Base-by-base conservation (phyloP, 1,139 yeast genomes). In the Hyphopichia wangnamkhiaoensis region DNA sequence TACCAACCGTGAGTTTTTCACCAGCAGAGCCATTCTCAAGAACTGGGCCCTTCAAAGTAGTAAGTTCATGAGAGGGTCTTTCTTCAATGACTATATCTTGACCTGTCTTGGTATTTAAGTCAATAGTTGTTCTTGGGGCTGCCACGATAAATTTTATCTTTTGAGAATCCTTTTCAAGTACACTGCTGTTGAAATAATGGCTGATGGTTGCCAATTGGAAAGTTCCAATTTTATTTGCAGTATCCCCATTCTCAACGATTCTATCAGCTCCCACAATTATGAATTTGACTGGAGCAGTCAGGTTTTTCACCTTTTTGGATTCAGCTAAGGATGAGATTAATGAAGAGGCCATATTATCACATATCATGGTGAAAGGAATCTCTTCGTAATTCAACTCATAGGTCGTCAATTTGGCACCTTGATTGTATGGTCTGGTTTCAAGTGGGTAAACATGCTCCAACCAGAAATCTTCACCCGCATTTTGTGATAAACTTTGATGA, bases 191-290 rank as follows among this genome's bases (percentile, higher is more conserved):
- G 55, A 71, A 72, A 41, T 59, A 64, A 33, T 59, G 50, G n/a
- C 75, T 73, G 40, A 89, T 71, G 16, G 90, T 73, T 0, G 97
- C 85, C 48, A 93, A 68, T 64, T 91, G 97, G 63, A 79, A 86
- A 0, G 98, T 93, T n/a, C 98, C 98, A 43, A 93, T 93, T 63
- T 93, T 93, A 66, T 93, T 93, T 1, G 98, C 98, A 19, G 96
- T 81, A 57, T 93, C 98, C 41, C 98, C 98, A 60, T 90, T 86
- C 34, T 73, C 70, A 2, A 91, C 97, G 27, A 93, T 84, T 59
- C 98, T 78, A 59, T 93, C 98, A n/a, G 98, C 97, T 33, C 98
- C 98, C n/a, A 87, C 98, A 38, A 93, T 88, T 23, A 91, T 84
- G 37, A 90, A 88, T 58, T 84, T 85, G 39, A 93, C 79, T 1